phyloP scores from a whole-genome alignment of 2,329 filamentous ascomycete species.

The Ceratocystis ficicola region DNA sequence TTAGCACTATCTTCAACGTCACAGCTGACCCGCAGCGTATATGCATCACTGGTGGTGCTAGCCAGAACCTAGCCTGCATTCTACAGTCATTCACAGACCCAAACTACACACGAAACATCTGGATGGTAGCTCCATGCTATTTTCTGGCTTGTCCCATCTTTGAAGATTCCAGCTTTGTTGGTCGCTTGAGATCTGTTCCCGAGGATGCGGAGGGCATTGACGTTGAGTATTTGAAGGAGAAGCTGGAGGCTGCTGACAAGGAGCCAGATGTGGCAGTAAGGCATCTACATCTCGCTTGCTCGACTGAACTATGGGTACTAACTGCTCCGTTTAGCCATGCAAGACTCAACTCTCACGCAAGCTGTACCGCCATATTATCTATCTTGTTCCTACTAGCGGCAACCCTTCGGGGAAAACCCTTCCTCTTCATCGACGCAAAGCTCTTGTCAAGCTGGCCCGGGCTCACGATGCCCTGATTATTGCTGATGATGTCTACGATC shows the following conservation, averaged over 20 bases:
- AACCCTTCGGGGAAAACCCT: slow-evolving; percentile 83
- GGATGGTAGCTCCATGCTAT: slow-evolving; percentile 73
- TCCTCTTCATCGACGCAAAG: slow-evolving; percentile 52
- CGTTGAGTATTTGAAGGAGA: slow-evolving; percentile 35
- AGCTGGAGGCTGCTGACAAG: slow-evolving; percentile 26
- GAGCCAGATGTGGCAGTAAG: slow-evolving; percentile 22
- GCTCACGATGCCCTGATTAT: slow-evolving; percentile 71
- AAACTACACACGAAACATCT: slow-evolving; percentile 58
- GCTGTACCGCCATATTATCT: slow-evolving; percentile 77
- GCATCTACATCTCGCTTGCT: background rate
- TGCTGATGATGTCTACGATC: slow-evolving; percentile 88
- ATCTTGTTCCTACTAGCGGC: slow-evolving; percentile 75
- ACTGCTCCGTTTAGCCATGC: slow-evolving; percentile 31
- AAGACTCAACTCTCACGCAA: slow-evolving; percentile 53
- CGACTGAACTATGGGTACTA: background rate
- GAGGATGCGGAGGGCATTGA: slow-evolving; percentile 72
- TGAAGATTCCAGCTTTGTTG: slow-evolving; percentile 62
- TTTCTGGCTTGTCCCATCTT: slow-evolving; percentile 79
- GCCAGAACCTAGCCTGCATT: slow-evolving; percentile 66
- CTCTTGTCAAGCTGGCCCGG: slow-evolving; percentile 64
- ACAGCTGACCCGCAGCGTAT: slow-evolving; percentile 45
- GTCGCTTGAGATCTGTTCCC: slow-evolving; percentile 54
- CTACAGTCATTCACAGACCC: slow-evolving; percentile 74
- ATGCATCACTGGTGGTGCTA: slow-evolving; percentile 73
- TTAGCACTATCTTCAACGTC: slow-evolving; percentile 32